These are phyloP conservation scores for Emericellopsis atlantica DNA, from an alignment of 2,329 filamentous ascomycete genomes.

Conservation along the genomic window DNA sequence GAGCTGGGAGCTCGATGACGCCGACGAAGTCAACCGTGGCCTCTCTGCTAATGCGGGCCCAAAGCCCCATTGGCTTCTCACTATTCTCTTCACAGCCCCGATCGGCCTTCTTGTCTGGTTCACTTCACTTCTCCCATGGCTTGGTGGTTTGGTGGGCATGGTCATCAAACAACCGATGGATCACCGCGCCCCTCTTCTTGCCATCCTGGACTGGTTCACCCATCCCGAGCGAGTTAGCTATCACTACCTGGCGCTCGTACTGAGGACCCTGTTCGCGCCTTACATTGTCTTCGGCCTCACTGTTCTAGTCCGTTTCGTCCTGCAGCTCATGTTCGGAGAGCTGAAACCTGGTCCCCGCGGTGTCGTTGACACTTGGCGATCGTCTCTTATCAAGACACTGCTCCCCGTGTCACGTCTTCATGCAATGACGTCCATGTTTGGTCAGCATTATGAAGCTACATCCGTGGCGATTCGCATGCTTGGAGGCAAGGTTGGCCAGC, in stretches of 20 bases:
- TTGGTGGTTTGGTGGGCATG: constrained; percentile 29
- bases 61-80: constrained; percentile 30
- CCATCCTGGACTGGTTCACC: constrained; percentile 36
- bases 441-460: constrained; percentile 41
- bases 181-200: constrained; percentile 20
- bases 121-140: constrained; percentile 30
- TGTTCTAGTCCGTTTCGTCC: constrained; percentile 22
- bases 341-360: constrained; percentile 19
- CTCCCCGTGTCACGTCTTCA: constrained; percentile 29
- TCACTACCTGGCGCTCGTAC: constrained; percentile 33
- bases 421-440: constrained; percentile 35
- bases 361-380: constrained; percentile 28
- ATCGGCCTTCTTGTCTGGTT: constrained; percentile 24
- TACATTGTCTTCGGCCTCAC: constrained; percentile 30
- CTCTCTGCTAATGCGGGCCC: constrained; percentile 22
- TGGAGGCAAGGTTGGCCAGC: constrained; percentile 37
- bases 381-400: constrained; percentile 27
- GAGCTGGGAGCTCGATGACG: constrained; percentile 39
- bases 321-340: constrained; percentile 26
- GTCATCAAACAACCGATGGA: constrained; percentile 22
- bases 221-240: constrained; percentile 29
- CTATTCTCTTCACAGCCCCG: constrained; percentile 27
- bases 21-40: constrained; percentile 32
- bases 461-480: constrained; percentile 35
- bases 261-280: constrained; percentile 26